phyloP scores from a whole-genome alignment of 2,329 filamentous ascomycete genomes.

The Aspergillus sp. region DNA sequence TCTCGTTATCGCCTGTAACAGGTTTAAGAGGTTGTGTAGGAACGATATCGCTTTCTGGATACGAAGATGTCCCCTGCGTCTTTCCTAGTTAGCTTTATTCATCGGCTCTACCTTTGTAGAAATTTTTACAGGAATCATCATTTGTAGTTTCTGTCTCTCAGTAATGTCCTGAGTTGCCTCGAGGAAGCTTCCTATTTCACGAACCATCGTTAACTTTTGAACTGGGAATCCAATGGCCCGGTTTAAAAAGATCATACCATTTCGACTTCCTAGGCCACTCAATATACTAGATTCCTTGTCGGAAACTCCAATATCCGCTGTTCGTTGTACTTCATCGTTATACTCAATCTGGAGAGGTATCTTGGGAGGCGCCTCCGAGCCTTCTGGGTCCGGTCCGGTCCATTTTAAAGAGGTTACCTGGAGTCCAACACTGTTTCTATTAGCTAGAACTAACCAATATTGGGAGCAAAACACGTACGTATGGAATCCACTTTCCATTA shows the following conservation, averaged over 20 bases:
- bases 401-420: constrained; percentile 31
- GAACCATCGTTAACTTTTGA: neutral
- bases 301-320: constrained; percentile 22
- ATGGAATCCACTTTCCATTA: constrained; percentile 37
- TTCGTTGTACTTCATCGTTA: constrained; percentile 16
- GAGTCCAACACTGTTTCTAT: constrained; percentile 26
- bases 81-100: constrained; percentile 4
- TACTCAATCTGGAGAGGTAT: constrained; percentile 28
- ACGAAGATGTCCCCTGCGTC: constrained; percentile 15
- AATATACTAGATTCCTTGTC: constrained; percentile 2
- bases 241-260: neutral
- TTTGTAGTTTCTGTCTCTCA: constrained; percentile 22
- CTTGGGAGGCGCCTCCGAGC: constrained; percentile 16
- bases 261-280: neutral
- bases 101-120: neutral
- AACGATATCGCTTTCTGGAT: constrained; percentile 19
- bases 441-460: constrained; percentile 1
- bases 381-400: constrained; percentile 18
- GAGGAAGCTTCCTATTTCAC: constrained; percentile 5
- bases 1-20: no score
- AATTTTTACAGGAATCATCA: constrained; percentile 24
- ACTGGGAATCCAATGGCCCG: neutral
- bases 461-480: constrained; percentile 19
- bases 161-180: constrained; percentile 24
- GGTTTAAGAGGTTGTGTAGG: constrained; percentile 22